Evolutionary conservation across 176 grass and related monocot species (phyloP), one percentile per base, ranked within the genome.

Genomic region (Triticum turgidum): DNA sequence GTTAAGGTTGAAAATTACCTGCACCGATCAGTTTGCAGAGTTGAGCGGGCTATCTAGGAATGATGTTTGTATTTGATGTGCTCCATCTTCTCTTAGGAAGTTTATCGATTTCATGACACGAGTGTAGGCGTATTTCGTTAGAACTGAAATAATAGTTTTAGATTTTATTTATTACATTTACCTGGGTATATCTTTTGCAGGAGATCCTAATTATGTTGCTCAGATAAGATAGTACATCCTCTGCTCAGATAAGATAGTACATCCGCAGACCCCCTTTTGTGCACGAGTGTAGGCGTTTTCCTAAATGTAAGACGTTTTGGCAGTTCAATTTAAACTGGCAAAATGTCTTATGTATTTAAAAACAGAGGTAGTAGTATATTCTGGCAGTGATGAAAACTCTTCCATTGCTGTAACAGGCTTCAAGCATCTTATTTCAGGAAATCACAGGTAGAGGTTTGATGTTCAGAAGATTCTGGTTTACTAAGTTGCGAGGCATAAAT

Each of bases 41-140:
- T 63, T 61, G 20, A 80, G 59, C 35, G 11, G 45, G 69, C 34
- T 74, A 42, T 66, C 73, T 41, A 74, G 75, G 74, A 58, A 47
- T 73, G 32, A 22, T 80, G 45, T 64, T 4, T 75, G 67, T 84
- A 74, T 68, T 86, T 5, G 13, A 20, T 88, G 37, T 52, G 15
- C 81, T 64, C 65, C 15, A 47, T 68, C 33, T 82, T 69, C 35
- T 83, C 35, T 27, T 70, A 61, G 20, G n/a, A 62, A 35, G 37
- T 79, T 9, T 63, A 37, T 54, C 51, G 5, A 54, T 54, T 54
- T 62, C 61, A 62, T 62, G 20, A 62, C 20, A 24, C 7, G 6
- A 14, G 11, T 29, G 73, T 32, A 76, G 15, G 14, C 51, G 47
- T 54, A 54, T 76, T 76, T 51, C 47, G 7, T 54, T 20, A 29